phyloP scores from a whole-genome alignment of 1,284 basidiomycete species.

The Cerrena zonata region DNA sequence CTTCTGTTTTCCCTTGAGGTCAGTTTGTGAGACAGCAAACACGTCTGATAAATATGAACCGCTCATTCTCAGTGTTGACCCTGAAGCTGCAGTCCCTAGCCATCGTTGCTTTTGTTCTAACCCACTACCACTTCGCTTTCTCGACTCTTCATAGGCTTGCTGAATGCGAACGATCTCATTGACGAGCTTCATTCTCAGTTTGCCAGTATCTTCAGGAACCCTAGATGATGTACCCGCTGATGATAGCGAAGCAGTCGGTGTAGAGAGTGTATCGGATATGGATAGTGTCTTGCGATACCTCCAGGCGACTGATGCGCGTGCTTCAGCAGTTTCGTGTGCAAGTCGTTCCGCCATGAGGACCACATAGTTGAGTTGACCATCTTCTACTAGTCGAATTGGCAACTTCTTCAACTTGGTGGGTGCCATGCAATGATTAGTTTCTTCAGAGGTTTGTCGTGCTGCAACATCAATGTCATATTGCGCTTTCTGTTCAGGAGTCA shows the following conservation, averaged over 20 bases:
- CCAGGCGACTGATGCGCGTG: not conserved
- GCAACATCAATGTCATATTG: not conserved
- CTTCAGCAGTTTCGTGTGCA: not conserved
- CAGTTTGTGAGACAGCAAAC: not conserved
- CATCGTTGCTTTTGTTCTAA: not conserved
- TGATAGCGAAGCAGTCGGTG: no score
- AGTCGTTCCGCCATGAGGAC: not conserved
- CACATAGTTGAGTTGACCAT: not conserved
- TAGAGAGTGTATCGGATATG: no score
- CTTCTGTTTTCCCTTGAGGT: not conserved
- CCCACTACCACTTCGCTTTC: not conserved
- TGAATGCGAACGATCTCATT: not conserved
- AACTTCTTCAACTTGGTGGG: not conserved
- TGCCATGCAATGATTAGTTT: not conserved
- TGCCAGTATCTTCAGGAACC: no score
- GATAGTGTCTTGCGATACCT: no score
- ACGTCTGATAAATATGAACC: not conserved
- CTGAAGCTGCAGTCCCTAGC: not conserved
- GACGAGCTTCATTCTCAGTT: not conserved
- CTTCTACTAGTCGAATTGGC: not conserved
- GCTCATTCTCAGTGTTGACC: no score
- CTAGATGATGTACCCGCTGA: no score
- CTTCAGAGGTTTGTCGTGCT: no score
- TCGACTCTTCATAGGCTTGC: not conserved
- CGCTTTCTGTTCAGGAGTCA: not conserved